Conservation (phyloP, 805 yeast species). For the Komagataella ulmi region DNA sequence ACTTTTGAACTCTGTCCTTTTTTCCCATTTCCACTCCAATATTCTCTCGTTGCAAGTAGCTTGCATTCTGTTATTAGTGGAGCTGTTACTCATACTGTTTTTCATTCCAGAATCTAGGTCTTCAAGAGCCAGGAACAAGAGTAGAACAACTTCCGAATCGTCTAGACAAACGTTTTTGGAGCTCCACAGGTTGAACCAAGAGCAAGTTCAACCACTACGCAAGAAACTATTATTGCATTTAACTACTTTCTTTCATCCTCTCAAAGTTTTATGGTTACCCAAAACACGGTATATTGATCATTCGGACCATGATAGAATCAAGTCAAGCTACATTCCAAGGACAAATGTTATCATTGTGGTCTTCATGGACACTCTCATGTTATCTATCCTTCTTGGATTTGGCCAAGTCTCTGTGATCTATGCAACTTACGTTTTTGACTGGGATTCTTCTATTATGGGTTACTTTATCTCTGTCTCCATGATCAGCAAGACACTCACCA, state of each 20-base stretch:
- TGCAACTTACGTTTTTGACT: constrained; percentile 35
- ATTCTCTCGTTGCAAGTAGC: constrained; percentile 18
- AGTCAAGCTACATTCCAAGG: constrained; percentile 21
- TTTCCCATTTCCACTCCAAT: constrained; percentile 14
- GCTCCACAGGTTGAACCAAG: not conserved
- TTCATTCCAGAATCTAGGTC: constrained; percentile 54
- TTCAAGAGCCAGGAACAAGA: constrained; percentile 32
- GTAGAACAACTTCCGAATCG: constrained; percentile 22
- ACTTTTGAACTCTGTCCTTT: constrained; percentile 30
- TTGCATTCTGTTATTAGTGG: constrained; percentile 10
- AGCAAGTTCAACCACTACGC: not conserved
- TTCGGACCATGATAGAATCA: constrained; percentile 11
- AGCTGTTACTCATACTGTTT: constrained; percentile 20
- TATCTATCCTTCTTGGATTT: constrained; percentile 24
- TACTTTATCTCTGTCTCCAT: constrained; percentile 40
- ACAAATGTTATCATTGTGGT: constrained; percentile 36
- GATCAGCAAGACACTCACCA: constrained; percentile 29
- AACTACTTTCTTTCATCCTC: constrained; percentile 25
- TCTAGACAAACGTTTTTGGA: constrained; percentile 2
- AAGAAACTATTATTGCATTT: constrained; percentile 2
- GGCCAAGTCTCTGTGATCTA: constrained; percentile 33
- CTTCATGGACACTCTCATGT: constrained; percentile 27
- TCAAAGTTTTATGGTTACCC: constrained; percentile 42
- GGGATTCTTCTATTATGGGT: constrained; percentile 45
- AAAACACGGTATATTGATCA: constrained; percentile 5